Percentiles rank a stretch among this genome's conserved stretches.
These are phyloP conservation scores for Glutinoglossum americanum DNA, from an alignment of 495 filamentous ascomycete species.

Conservation along the genomic window DNA sequence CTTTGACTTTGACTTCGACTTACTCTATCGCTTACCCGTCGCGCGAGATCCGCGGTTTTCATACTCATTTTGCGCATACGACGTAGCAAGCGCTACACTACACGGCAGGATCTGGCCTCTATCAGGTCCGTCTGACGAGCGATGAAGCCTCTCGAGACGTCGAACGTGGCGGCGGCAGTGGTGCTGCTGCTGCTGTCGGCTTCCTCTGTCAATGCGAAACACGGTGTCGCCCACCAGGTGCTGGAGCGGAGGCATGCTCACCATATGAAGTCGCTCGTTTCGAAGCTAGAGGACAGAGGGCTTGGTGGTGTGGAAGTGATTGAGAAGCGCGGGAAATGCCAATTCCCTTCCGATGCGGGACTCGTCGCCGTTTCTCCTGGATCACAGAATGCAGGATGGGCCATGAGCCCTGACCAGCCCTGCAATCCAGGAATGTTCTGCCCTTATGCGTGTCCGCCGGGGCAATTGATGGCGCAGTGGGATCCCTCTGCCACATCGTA, in stretches of 20 bases:
- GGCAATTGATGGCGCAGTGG: slow-evolving; percentile 66
- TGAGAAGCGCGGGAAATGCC: slow-evolving; percentile 30
- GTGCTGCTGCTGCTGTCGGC: background rate
- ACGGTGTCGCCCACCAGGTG: background rate
- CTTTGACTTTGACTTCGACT: too few relatives aligned
- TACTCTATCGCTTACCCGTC: too few relatives aligned
- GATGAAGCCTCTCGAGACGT: slow-evolving; percentile 1
- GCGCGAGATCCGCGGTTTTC: too few relatives aligned
- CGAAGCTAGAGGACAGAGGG: background rate
- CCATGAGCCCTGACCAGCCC: slow-evolving; percentile 55
- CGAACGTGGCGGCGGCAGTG: background rate
- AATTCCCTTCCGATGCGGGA: slow-evolving; percentile 45
- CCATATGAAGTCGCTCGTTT: background rate
- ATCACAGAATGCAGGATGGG: slow-evolving; percentile 52
- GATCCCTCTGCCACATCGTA: slow-evolving; percentile 46
- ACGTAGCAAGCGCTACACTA: background rate
- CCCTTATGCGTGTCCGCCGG: slow-evolving; percentile 56
- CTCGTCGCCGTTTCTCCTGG: slow-evolving; percentile 46
- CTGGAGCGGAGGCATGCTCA: background rate
- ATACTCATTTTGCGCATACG: too few relatives aligned
- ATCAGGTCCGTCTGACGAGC: background rate
- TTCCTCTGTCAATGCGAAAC: background rate
- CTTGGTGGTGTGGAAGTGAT: slow-evolving; percentile 1
- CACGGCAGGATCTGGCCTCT: background rate
- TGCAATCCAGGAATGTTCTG: slow-evolving; percentile 52